These are phyloP conservation scores for Pseudoneurospora amorphoporcata DNA, from an alignment of 495 filamentous ascomycete genomes.

Conservation along the genomic window DNA sequence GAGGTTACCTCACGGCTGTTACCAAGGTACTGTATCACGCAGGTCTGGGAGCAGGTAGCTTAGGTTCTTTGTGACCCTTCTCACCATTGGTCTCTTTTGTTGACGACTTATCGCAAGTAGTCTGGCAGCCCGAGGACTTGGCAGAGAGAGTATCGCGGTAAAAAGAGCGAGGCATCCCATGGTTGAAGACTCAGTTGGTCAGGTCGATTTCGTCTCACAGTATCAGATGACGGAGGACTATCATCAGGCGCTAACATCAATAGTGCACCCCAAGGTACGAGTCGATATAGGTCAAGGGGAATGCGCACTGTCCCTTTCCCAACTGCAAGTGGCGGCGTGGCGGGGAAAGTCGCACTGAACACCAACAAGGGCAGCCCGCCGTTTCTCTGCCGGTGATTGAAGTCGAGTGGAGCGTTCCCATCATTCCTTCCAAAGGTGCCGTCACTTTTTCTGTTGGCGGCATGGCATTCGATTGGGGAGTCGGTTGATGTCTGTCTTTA, in stretches of 20 bases:
- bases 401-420: neutral
- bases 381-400: neutral
- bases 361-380: neutral
- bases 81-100: neutral
- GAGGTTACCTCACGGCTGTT: neutral
- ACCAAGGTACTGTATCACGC: neutral
- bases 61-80: neutral
- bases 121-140: neutral
- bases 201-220: neutral
- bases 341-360: neutral
- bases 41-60: neutral
- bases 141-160: neutral
- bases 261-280: neutral
- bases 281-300: neutral
- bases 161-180: neutral
- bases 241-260: neutral
- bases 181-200: neutral
- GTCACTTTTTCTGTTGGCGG: neutral
- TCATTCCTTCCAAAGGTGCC: neutral
- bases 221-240: neutral
- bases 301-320: neutral
- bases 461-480: neutral
- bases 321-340: neutral
- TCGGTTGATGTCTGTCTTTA: neutral
- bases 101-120: neutral